Evolutionary conservation across 345 rosid species (phyloP).

Genomic region (Gossypium herbaceum): DNA sequence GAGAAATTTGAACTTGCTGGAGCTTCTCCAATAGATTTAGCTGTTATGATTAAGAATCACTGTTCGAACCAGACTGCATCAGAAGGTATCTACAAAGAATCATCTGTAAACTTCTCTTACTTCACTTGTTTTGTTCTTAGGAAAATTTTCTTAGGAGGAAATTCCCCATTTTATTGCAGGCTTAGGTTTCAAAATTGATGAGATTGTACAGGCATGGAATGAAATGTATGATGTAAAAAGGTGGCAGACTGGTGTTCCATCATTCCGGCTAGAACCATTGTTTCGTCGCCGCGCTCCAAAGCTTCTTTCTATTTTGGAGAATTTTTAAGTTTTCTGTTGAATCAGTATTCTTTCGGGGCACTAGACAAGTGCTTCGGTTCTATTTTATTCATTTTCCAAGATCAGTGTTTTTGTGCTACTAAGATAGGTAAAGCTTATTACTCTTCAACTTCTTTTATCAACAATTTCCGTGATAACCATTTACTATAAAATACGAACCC

Average conservation of each 20-base stretch:
- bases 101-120: background rate
- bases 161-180: constrained; percentile 29
- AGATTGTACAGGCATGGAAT: constrained; percentile 98
- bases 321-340: constrained; percentile 35
- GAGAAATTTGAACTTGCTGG: constrained; percentile 99
- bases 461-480: background rate
- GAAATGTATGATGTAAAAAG: constrained; percentile 98
- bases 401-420: constrained; percentile 8
- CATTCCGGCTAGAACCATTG: constrained; percentile 92
- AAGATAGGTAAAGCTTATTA: constrained; percentile 23
- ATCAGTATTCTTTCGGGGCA: constrained; percentile 12
- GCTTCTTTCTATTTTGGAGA: constrained; percentile 77
- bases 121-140: constrained; percentile 3
- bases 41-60: constrained; percentile 98
- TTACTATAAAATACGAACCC: background rate
- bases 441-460: background rate
- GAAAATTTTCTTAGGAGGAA: background rate
- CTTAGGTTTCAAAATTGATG: constrained; percentile 93
- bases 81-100: constrained; percentile 52
- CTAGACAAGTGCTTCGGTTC: constrained; percentile 19
- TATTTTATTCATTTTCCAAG: constrained; percentile 9
- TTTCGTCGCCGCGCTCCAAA: constrained; percentile 78
- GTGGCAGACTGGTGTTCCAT: constrained; percentile 91
- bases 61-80: constrained; percentile 78
- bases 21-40: constrained; percentile 93